Conservation (phyloP, 768 basidiomycete species). For the Sporobolomyces phaffii region DNA sequence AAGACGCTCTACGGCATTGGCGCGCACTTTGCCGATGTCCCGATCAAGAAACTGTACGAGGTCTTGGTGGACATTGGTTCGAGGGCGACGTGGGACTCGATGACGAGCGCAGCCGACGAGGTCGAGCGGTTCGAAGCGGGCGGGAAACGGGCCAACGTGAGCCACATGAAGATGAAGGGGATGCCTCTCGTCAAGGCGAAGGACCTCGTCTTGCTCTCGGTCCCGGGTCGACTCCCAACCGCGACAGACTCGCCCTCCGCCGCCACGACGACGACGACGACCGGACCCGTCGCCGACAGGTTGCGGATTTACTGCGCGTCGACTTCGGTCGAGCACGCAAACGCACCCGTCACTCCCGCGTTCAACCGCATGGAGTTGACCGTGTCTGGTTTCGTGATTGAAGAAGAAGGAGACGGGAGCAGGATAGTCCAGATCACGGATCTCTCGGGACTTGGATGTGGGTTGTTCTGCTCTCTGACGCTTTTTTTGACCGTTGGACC, state of each 20-base stretch:
- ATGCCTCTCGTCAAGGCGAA: constrained; percentile 40
- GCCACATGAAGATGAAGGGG: constrained; percentile 39
- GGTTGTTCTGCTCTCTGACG: neutral
- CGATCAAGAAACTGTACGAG: constrained; percentile 36
- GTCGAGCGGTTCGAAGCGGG: constrained; percentile 32
- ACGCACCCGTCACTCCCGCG: constrained; percentile 9
- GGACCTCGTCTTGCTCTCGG: constrained; percentile 40
- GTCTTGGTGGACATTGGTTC: constrained; percentile 15
- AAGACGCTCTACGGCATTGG: constrained; percentile 34
- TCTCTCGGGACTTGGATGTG: constrained; percentile 36
- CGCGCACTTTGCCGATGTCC: constrained; percentile 30
- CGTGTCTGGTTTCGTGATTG: constrained; percentile 39
- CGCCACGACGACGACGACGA: neutral
- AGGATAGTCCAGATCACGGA: constrained; percentile 40
- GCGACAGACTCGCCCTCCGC: neutral
- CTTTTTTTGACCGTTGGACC: neutral
- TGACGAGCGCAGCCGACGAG: constrained; percentile 27
- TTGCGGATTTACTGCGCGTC: constrained; percentile 23
- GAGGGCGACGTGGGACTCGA: constrained; percentile 35
- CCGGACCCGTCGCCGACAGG: neutral
- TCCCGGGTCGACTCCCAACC: constrained; percentile 28
- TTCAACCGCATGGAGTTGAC: constrained; percentile 40
- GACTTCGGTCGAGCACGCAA: constrained; percentile 34
- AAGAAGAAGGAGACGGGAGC: constrained; percentile 30
- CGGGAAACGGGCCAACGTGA: constrained; percentile 22